Conservation (phyloP, 192 early-diverging fungal genomes). For the Mortierella hygrophila region DNA sequence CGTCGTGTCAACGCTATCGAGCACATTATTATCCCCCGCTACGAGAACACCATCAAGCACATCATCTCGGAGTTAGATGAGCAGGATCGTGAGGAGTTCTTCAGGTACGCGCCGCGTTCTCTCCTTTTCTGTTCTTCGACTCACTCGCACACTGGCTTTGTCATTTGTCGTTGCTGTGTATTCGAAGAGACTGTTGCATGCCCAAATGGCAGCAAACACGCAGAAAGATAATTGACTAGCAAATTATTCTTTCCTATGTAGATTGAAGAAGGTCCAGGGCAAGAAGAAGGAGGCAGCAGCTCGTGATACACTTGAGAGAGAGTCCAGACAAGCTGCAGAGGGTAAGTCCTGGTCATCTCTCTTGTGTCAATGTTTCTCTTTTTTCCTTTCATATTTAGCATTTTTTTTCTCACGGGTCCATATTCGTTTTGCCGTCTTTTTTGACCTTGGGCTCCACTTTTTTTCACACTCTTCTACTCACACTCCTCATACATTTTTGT, state of each 20-base stretch:
- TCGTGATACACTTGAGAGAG: conserved; percentile 67
- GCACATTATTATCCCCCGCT: conserved; percentile 98
- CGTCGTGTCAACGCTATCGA: conserved; percentile 99
- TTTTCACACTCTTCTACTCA: not conserved
- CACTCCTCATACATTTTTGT: not conserved
- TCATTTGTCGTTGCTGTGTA: not conserved
- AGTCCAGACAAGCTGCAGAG: conserved; percentile 50
- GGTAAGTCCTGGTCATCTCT: not conserved
- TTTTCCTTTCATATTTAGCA: not conserved
- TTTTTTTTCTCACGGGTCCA: conserved; percentile 4
- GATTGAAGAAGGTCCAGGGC: conserved; percentile 97
- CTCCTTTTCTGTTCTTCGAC: not conserved
- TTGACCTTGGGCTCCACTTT: not conserved
- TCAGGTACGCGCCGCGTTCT: conserved; percentile 63
- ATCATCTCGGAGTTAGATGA: conserved; percentile 98
- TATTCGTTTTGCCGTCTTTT: not conserved
- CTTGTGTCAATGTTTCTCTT: not conserved
- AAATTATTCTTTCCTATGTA: conserved; percentile 22
- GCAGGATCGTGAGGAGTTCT: conserved; percentile 99
- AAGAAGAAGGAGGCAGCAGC: conserved; percentile 94
- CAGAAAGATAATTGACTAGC: not conserved
- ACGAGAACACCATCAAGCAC: conserved; percentile 98
- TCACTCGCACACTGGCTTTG: not conserved
- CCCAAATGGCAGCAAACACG: no score
- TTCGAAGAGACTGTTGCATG: not conserved